Base-by-base conservation (phyloP, 306 rosid species). In the Inga oerstediana region DNA sequence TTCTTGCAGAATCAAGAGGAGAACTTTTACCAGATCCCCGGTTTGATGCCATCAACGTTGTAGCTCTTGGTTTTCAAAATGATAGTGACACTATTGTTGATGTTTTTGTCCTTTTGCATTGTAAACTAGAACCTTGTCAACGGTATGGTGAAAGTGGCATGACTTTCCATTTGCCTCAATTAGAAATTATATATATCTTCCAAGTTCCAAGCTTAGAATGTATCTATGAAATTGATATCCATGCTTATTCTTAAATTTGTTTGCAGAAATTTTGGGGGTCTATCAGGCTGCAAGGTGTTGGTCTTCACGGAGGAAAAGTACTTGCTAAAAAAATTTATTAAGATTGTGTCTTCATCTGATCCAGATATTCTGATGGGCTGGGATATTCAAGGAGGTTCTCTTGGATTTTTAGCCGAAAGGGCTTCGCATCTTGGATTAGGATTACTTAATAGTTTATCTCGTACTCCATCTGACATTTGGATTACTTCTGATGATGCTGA, bases 381-480 rank as follows among this genome's bases (percentile, higher is more conserved):
- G 98, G 99, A 93, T 88, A 85, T 93, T 86, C 99, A 95, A 88
- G 89, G 97, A 64, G 78, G 96, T 87, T 95, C 99, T 87, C 93
- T 95, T 86, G 99, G 98, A 41, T 95, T 82, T 92, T 88, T 95
- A 82, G 98, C 99, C 54, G 96, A 95, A 89, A 91, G 98, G 85
- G 96, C 98, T 75, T 90, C 93, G 6, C 83, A 84, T 80, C 90
- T 93, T 71, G 97, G 98, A 75, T 86, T 95, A 84, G 92, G 89
- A 71, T 87, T 95, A 78, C 92, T 95, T 17, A 86, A 91, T 79
- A 90, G 82, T 72, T 84, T 95, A 87, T 95, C 99, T 68, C 93
- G 98, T 84, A 88, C 91, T 72, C 98, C 97, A 54, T 86, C 91
- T 65, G 92, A 90, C 83, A 80, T 89, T 78, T 83, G 85, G 85